Percentiles rank a stretch among this genome's conserved stretches.
Evolutionary conservation across 768 basidiomycete species (phyloP).

Genomic region (Mycena venus): DNA sequence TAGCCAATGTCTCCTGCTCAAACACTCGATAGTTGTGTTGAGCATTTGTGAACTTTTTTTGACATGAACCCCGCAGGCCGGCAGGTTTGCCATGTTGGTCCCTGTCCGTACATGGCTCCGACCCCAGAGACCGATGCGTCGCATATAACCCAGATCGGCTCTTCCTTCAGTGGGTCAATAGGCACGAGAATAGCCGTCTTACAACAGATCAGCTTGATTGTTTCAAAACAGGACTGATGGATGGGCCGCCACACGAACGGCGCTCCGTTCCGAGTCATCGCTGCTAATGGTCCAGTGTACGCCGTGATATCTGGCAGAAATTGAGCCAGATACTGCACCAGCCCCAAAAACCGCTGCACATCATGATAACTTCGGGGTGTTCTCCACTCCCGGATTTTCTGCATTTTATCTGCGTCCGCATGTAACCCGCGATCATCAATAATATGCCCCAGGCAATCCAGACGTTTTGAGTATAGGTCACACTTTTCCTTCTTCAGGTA

Average conservation of each 20-base stretch:
- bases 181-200: slow-evolving; percentile 34
- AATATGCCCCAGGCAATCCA: slow-evolving; percentile 47
- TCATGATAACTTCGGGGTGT: slow-evolving; percentile 37
- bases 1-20: slow-evolving; percentile 40
- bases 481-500: slow-evolving; percentile 50
- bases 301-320: slow-evolving; percentile 48
- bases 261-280: slow-evolving; percentile 42
- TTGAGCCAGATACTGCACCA: slow-evolving; percentile 44
- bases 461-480: too few relatives aligned
- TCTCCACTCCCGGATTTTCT: slow-evolving; percentile 38
- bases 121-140: slow-evolving; percentile 37
- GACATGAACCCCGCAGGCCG: slow-evolving; percentile 38
- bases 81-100: slow-evolving; percentile 40
- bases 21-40: slow-evolving; percentile 46
- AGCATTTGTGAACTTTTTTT: slow-evolving; percentile 23
- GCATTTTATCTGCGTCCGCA: slow-evolving; percentile 47
- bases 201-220: slow-evolving; percentile 37
- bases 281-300: slow-evolving; percentile 47
- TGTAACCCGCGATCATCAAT: slow-evolving; percentile 47
- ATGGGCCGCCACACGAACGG: slow-evolving; percentile 44
- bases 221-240: slow-evolving; percentile 39
- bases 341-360: slow-evolving; percentile 46
- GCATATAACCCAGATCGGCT: slow-evolving; percentile 17
- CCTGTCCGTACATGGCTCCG: too few relatives aligned
- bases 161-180: not conserved